Evolutionary conservation across 805 yeast species (phyloP), one percentile per base, ranked within the genome.

Genomic region (Kluyveromyces starmeri): DNA sequence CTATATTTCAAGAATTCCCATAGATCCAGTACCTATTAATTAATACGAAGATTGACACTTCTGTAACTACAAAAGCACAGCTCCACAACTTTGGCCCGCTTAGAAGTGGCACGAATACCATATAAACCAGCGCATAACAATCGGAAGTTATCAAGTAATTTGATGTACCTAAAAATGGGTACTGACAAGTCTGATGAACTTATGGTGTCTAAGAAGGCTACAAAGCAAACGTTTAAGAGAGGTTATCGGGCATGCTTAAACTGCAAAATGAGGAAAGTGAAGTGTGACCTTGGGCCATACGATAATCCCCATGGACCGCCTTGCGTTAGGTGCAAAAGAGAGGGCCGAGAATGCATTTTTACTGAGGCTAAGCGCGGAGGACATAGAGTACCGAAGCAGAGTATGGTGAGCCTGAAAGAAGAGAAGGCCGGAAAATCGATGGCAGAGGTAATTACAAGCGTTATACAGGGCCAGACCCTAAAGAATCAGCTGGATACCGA

Each of bases 321-420:
- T 3, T 88, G 97, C 65, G 78, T 74, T 2, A 62, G 96, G 32
- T 88, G 97, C 50, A 68, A 70, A 40, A 67, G 96, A 28, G 96
- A 88, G 51, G 65, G 94, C 11, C 73, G 73, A 44, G 85, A 79
- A 45, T 88, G 97, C 58, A 76, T 78, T 11, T 75, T 83, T 42
- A 69, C 70, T n/a, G 32, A 34, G 14, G 21, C 19, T 9, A 34
- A 27, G 18, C 26, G 37, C 3, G 37, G 37, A 10, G 37, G 37
- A 4, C n/a, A 14, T 4, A 19, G 37, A 17, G 30, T 27, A 8
- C 32, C 37, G 5, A 34, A 34, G 7, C 31, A 25, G 12, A 34
- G 37, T 27, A 3, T 22, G 4, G 19, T 28, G 7, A 27, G 25
- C 12, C 14, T 27, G 3, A 27, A 34, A 25, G 27, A 27, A n/a